Percentiles rank a stretch among this genome's conserved stretches.
phyloP scores from a whole-genome alignment of 495 filamentous ascomycete genomes.

The Penicillium tannophilum region DNA sequence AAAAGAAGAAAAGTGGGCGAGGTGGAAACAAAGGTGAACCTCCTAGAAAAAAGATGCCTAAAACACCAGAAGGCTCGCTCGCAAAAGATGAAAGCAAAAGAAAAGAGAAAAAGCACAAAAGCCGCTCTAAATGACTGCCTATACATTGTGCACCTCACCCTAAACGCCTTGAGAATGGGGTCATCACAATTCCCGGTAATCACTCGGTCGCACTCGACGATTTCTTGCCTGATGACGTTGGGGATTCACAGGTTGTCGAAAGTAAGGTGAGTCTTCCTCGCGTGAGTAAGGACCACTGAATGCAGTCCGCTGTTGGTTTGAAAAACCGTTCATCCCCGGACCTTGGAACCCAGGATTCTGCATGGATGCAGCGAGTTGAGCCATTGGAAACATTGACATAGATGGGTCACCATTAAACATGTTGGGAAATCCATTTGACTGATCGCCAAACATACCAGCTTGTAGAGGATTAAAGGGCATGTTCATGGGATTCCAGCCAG shows the following conservation, averaged over 20 bases:
- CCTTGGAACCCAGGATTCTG: slow-evolving; percentile 38
- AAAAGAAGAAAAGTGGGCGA: not conserved
- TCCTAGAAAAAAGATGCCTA: not conserved
- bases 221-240: slow-evolving; percentile 83
- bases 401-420: slow-evolving; percentile 49
- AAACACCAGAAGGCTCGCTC: not conserved
- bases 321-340: slow-evolving; percentile 51
- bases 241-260: slow-evolving; percentile 94
- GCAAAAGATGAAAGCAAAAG: not conserved
- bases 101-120: slow-evolving; percentile 7
- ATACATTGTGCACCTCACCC: slow-evolving; percentile 3
- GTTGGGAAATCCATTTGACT: slow-evolving; percentile 36
- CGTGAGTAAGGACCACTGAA: slow-evolving; percentile 63
- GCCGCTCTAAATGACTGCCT: slow-evolving; percentile 1
- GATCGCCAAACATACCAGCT: slow-evolving; percentile 53
- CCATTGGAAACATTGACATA: slow-evolving; percentile 40
- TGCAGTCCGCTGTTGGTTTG: slow-evolving; percentile 71
- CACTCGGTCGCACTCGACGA: slow-evolving; percentile 77
- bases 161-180: not conserved
- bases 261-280: slow-evolving; percentile 90
- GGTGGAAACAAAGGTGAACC: not conserved
- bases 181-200: slow-evolving; percentile 79
- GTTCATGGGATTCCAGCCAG: slow-evolving; percentile 53
- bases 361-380: slow-evolving; percentile 34
- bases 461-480: slow-evolving; percentile 45